A percentile compares a stretch with the other conserved stretches of the same genome.
phyloP scores from a whole-genome alignment of 2,329 filamentous ascomycete genomes.

The Fusarium sp. region DNA sequence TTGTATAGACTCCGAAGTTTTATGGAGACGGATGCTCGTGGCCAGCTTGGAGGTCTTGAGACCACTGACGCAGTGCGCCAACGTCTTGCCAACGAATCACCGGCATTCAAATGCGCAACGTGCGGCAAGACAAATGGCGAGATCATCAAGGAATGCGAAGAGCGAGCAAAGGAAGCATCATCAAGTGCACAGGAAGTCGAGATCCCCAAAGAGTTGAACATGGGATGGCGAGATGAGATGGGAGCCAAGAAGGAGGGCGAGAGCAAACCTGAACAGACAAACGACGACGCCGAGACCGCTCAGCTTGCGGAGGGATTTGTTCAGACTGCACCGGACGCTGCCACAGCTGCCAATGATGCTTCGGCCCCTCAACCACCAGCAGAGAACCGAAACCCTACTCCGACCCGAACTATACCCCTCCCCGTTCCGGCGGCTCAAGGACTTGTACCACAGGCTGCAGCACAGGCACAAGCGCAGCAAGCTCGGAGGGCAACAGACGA shows the following conservation, averaged over 20 bases:
- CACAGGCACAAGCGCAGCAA: conserved; percentile 24
- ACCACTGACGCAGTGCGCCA: conserved; percentile 73
- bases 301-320: conserved; percentile 68
- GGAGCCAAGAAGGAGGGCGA: conserved; percentile 46
- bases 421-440: conserved; percentile 13
- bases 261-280: conserved; percentile 17
- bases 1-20: conserved; percentile 74
- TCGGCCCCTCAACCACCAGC: conserved; percentile 8
- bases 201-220: conserved; percentile 64
- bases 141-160: conserved; percentile 77
- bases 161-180: conserved; percentile 56
- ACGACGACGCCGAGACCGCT: conserved; percentile 54
- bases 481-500: conserved; percentile 47
- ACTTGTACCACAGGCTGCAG: conserved; percentile 7
- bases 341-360: neutral
- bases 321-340: conserved; percentile 51
- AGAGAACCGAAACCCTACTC: conserved; percentile 21
- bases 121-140: conserved; percentile 79
- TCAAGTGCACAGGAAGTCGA: conserved; percentile 53
- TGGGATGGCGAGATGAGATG: conserved; percentile 81
- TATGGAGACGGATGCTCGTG: conserved; percentile 90
- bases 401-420: conserved; percentile 18
- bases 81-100: conserved; percentile 74
- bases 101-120: conserved; percentile 71
- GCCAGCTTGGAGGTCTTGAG: conserved; percentile 91